Conservation (phyloP, 345 rosid genomes). For the Ricinus communis region DNA sequence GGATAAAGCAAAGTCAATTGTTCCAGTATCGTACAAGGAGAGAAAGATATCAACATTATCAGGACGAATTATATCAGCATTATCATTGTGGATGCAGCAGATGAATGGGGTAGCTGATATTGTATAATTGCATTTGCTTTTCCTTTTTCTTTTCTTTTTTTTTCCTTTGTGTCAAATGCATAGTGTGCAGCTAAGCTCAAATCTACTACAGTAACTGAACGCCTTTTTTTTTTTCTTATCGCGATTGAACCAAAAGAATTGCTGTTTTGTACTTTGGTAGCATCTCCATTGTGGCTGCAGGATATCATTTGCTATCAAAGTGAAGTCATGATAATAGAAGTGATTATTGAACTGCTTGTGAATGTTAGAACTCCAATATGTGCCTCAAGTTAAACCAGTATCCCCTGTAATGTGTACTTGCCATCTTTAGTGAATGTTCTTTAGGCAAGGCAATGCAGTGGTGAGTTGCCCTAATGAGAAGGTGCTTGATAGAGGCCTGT, state of each 20-base stretch:
- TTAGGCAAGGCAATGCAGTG: not conserved
- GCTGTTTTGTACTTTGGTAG: not conserved
- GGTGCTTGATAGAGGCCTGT: no score
- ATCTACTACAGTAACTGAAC: no score
- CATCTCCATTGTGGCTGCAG: not conserved
- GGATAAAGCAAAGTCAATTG: conserved; percentile 19
- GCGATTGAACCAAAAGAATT: no score
- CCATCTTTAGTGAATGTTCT: not conserved
- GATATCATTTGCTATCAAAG: no score
- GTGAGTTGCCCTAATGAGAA: not conserved
- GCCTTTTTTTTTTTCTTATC: no score
- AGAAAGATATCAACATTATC: conserved; percentile 3
- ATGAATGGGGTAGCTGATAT: conserved; percentile 18
- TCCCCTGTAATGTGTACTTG: not conserved
- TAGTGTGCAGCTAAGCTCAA: not conserved
- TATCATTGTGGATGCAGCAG: conserved; percentile 27
- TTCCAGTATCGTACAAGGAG: conserved; percentile 48
- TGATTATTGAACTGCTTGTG: no score
- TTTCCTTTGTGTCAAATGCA: not conserved
- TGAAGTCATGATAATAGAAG: no score
- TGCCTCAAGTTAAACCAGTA: no score
- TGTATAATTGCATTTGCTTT: not conserved
- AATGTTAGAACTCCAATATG: no score
- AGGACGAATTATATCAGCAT: conserved; percentile 20
- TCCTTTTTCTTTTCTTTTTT: not conserved